Evolutionary conservation across 495 filamentous ascomycete genomes (phyloP).

Genomic region (Bacidia rubella): DNA sequence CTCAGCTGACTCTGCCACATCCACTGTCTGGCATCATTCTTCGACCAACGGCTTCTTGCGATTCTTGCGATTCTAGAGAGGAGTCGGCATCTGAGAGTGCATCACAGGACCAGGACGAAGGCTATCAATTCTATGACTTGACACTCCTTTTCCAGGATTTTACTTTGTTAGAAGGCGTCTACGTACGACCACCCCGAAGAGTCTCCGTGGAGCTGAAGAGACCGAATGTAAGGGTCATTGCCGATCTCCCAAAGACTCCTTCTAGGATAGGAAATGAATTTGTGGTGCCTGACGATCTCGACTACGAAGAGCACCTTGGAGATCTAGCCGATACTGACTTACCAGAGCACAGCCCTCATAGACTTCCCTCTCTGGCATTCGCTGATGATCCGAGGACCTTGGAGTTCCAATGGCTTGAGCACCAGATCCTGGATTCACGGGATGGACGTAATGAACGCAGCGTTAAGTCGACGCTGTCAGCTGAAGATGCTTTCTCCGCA

Average conservation of each 20-base stretch:
- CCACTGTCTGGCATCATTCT: background rate
- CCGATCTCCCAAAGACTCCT: constrained; percentile 5
- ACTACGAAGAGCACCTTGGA: background rate
- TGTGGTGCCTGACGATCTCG: constrained; percentile 23
- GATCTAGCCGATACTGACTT: background rate
- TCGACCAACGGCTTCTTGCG: background rate
- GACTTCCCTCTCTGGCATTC: background rate
- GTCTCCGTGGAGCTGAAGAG: background rate
- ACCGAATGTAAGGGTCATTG: constrained; percentile 2
- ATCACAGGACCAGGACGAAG: background rate
- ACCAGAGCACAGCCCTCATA: background rate
- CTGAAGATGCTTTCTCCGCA: background rate
- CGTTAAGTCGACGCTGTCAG: background rate
- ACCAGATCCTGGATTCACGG: background rate
- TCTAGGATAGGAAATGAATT: constrained; percentile 21
- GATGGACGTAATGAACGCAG: background rate
- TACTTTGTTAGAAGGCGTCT: constrained; percentile 9
- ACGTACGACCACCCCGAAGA: background rate
- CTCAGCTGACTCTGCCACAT: background rate
- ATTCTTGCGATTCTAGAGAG: background rate
- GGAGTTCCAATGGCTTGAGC: constrained; percentile 16
- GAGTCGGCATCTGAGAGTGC: background rate
- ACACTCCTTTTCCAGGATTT: constrained; percentile 5
- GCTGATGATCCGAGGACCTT: constrained; percentile 7
- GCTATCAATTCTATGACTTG: constrained; percentile 5